Percentiles rank a stretch among this genome's conserved stretches.
Conservation (phyloP, 2,329 filamentous ascomycete species). For the Ceratocystis diversiconidia region DNA sequence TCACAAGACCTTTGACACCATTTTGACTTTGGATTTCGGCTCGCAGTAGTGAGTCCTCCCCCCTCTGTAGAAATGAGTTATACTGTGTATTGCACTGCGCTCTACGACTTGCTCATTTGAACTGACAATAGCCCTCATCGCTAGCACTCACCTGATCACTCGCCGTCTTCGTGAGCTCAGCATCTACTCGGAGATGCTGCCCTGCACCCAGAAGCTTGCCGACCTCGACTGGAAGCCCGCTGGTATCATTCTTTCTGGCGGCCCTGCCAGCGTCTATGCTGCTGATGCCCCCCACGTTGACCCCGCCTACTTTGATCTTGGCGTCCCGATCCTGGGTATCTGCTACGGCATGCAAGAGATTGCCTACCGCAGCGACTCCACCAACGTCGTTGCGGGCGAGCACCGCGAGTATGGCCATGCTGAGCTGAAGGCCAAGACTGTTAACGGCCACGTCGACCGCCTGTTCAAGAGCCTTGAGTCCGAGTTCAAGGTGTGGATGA, state of each 20-base stretch:
- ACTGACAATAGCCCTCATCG: constrained; percentile 22
- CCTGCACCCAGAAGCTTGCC: constrained; percentile 67
- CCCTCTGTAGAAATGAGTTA: background rate
- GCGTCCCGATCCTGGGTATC: constrained; percentile 39
- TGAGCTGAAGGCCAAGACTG: constrained; percentile 46
- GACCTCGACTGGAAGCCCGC: constrained; percentile 68
- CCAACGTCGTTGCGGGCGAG: constrained; percentile 38
- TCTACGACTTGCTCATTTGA: background rate
- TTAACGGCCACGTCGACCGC: constrained; percentile 51
- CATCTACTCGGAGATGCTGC: constrained; percentile 78
- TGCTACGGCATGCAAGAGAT: constrained; percentile 52
- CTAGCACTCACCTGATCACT: constrained; percentile 62
- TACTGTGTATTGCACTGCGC: background rate
- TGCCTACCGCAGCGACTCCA: constrained; percentile 48
- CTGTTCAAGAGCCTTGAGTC: constrained; percentile 67
- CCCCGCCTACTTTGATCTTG: constrained; percentile 63
- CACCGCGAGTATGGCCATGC: constrained; percentile 54
- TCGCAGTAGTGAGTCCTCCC: constrained; percentile 23
- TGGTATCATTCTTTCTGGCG: constrained; percentile 52
- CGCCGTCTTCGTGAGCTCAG: constrained; percentile 63
- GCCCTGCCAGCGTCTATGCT: constrained; percentile 65
- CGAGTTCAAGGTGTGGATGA: constrained; percentile 53
- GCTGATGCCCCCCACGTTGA: constrained; percentile 61
- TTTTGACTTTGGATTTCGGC: constrained; percentile 57
- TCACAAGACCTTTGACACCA: constrained; percentile 37